Evolutionary conservation across 2,329 filamentous ascomycete species (phyloP).

Genomic region (Neonectria neomacrospora): DNA sequence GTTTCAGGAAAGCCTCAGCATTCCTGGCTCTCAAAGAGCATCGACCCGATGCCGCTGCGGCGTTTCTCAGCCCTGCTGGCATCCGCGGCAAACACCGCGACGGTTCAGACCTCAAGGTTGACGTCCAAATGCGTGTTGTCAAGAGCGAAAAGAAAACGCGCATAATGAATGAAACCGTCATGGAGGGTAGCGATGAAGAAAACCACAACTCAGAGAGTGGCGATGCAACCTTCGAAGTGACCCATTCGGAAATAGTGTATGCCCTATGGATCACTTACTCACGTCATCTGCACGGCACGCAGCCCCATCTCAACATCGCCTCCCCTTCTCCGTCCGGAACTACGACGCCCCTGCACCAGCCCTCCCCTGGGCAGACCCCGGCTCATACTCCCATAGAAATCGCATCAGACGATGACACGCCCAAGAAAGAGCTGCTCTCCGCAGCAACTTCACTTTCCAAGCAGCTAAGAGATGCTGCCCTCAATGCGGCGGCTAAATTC

Average conservation of each 20-base stretch:
- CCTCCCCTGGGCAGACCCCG: conserved; percentile 77
- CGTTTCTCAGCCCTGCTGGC: conserved; percentile 86
- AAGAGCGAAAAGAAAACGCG: conserved; percentile 80
- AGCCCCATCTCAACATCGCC: conserved; percentile 66
- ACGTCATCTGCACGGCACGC: conserved; percentile 84
- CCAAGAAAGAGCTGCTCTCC: conserved; percentile 54
- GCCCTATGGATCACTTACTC: conserved; percentile 98
- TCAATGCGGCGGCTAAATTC: conserved; percentile 65
- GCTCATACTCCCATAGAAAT: conserved; percentile 68
- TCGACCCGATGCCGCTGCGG: conserved; percentile 78
- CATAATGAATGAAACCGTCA: conserved; percentile 71
- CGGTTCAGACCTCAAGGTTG: conserved; percentile 90
- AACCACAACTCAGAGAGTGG: conserved; percentile 53
- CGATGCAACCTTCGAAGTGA: conserved; percentile 59
- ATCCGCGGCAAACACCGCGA: conserved; percentile 89
- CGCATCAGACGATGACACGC: conserved; percentile 61
- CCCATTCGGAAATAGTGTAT: conserved; percentile 83
- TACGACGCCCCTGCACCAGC: conserved; percentile 80
- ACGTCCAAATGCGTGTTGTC: conserved; percentile 96
- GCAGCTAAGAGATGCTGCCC: conserved; percentile 67
- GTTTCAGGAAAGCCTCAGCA: conserved; percentile 88
- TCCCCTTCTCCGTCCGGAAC: conserved; percentile 72
- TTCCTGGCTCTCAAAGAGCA: conserved; percentile 86
- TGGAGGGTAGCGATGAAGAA: conserved; percentile 69
- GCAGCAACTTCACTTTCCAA: conserved; percentile 62